A percentile compares a stretch with the other conserved stretches of the same genome.
These are phyloP conservation scores for Diaporthe humulicola DNA, from an alignment of 2,329 filamentous ascomycete genomes.

Conservation along the genomic window DNA sequence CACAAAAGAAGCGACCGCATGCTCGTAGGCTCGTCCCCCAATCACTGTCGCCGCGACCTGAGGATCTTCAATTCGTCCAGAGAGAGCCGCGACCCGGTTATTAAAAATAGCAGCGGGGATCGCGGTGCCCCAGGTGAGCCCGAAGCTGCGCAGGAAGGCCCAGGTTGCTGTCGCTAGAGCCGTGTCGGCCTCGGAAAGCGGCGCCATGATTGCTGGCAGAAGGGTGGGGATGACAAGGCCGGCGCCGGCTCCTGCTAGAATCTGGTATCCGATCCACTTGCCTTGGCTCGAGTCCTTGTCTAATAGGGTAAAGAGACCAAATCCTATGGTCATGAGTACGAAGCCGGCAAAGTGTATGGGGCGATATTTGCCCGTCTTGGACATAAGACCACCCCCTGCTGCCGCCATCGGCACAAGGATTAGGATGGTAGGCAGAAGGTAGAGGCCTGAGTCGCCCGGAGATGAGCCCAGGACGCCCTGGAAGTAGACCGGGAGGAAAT, in stretches of 20 bases:
- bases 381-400: slow-evolving; percentile 44
- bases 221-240: slow-evolving; percentile 57
- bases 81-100: slow-evolving; percentile 42
- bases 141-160: slow-evolving; percentile 61
- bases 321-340: slow-evolving; percentile 49
- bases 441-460: slow-evolving; percentile 46
- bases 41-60: slow-evolving; percentile 16
- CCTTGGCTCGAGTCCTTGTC: slow-evolving; percentile 51
- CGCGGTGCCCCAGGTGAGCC: slow-evolving; percentile 60
- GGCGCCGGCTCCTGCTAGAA: slow-evolving; percentile 54
- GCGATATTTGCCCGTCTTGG: slow-evolving; percentile 17
- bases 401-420: slow-evolving; percentile 27
- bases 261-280: slow-evolving; percentile 57
- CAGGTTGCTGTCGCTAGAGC: slow-evolving; percentile 56
- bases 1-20: slow-evolving; percentile 44
- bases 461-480: slow-evolving; percentile 51
- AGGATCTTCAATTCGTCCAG: background rate
- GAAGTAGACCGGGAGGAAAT: slow-evolving; percentile 60
- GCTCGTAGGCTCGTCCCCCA: slow-evolving; percentile 46
- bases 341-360: slow-evolving; percentile 43
- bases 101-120: slow-evolving; percentile 58
- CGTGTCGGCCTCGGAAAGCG: slow-evolving; percentile 52
- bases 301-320: slow-evolving; percentile 54
- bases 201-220: slow-evolving; percentile 59
- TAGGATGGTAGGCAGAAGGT: slow-evolving; percentile 43